A percentile compares a stretch with the other conserved stretches of the same genome.
phyloP scores from a whole-genome alignment of 306 rosid genomes.

The Acacia acuminata region DNA sequence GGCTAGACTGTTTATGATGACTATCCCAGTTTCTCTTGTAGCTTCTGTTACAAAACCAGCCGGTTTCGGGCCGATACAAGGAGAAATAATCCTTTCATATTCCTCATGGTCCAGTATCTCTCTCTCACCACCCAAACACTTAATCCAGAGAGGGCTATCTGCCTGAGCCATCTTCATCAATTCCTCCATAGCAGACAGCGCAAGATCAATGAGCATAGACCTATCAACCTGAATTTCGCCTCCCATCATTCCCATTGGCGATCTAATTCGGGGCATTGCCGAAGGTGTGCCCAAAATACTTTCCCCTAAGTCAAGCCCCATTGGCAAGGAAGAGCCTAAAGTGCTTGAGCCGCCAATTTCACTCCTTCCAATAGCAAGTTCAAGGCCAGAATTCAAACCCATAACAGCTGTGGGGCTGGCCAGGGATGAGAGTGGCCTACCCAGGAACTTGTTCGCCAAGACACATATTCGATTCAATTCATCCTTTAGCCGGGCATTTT shows the following conservation, averaged over 20 bases:
- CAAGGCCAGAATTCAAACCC: slow-evolving; percentile 48
- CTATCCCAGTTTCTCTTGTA: slow-evolving; percentile 52
- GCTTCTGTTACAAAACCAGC: slow-evolving; percentile 60
- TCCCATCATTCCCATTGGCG: slow-evolving; percentile 44
- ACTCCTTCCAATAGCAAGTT: slow-evolving; percentile 70
- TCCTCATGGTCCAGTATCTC: slow-evolving; percentile 71
- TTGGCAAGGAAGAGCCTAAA: slow-evolving; percentile 38
- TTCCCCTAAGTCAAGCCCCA: slow-evolving; percentile 69
- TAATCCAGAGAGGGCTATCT: slow-evolving; percentile 69
- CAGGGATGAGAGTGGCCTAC: slow-evolving; percentile 60
- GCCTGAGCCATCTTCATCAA: slow-evolving; percentile 64
- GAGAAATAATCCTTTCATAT: slow-evolving; percentile 52
- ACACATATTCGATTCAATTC: slow-evolving; percentile 62
- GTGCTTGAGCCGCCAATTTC: slow-evolving; percentile 50
- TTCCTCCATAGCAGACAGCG: slow-evolving; percentile 79
- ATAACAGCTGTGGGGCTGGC: slow-evolving; percentile 38
- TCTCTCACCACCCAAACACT: slow-evolving; percentile 49
- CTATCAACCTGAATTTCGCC: slow-evolving; percentile 47
- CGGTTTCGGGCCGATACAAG: slow-evolving; percentile 47
- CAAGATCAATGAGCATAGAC: slow-evolving; percentile 55
- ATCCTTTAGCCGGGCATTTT: slow-evolving; percentile 44
- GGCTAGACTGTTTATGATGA: slow-evolving; percentile 52
- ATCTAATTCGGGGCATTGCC: slow-evolving; percentile 38
- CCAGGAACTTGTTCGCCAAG: slow-evolving; percentile 65
- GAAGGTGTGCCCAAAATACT: slow-evolving; percentile 39